Conservation (phyloP, 1,139 yeast species). For the Debaryomycetaceae sp. region DNA sequence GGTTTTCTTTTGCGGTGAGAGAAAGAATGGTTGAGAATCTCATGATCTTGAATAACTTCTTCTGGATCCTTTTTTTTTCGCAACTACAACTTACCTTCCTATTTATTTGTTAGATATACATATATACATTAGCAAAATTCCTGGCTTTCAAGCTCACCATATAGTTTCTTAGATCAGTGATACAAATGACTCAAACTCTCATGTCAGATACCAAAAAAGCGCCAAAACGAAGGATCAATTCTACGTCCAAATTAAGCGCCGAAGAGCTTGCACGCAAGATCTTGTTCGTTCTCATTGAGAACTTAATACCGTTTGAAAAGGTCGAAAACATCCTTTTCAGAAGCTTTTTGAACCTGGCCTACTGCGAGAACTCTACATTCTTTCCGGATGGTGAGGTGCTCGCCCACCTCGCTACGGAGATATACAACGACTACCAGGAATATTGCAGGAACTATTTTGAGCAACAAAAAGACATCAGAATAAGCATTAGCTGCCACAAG, state of each 20-base stretch:
- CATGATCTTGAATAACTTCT: too few species aligned
- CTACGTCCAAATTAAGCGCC: constrained; percentile 6
- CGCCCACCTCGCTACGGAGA: constrained; percentile 14
- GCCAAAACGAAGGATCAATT: constrained; percentile 5
- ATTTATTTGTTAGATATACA: too few species aligned
- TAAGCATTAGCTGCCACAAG: constrained; percentile 20
- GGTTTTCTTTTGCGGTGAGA: too few species aligned
- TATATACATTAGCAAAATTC: too few species aligned
- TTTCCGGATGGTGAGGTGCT: constrained; percentile 18
- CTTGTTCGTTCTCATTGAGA: constrained; percentile 17
- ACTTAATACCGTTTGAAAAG: constrained; percentile 17
- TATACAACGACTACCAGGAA: constrained; percentile 16
- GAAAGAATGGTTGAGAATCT: too few species aligned
- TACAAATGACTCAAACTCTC: too few species aligned
- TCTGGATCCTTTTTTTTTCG: too few species aligned
- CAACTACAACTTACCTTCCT: too few species aligned
- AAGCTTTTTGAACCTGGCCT: constrained; percentile 8
- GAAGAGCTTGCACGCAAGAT: constrained; percentile 11
- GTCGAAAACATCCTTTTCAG: constrained; percentile 14
- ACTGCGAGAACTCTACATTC: constrained; percentile 5
- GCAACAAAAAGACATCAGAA: constrained; percentile 8
- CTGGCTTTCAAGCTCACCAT: too few species aligned
- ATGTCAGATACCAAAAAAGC: constrained; percentile 3
- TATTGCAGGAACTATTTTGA: constrained; percentile 17
- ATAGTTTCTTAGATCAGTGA: too few species aligned